Conservation (phyloP, 108 stramenopile species). For the Pseudonitzschia pungens region DNA sequence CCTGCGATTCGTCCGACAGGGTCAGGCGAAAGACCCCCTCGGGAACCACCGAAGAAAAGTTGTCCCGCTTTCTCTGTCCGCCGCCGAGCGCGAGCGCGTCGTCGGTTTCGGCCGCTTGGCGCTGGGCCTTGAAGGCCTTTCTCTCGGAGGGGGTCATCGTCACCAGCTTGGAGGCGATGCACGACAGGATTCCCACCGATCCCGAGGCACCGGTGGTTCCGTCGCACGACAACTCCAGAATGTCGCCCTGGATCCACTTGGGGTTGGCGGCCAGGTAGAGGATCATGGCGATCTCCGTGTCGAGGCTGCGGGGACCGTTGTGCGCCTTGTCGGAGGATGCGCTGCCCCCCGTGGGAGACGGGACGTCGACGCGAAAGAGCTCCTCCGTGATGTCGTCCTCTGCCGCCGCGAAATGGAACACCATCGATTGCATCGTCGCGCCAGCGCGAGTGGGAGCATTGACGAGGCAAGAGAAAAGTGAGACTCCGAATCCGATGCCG, state of each 20-base stretch:
- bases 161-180: conserved; percentile 36
- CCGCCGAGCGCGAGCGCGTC: not conserved
- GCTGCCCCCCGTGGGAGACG: not conserved
- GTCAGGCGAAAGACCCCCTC: conserved; percentile 29
- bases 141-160: not conserved
- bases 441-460: too few species aligned
- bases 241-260: conserved; percentile 32
- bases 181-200: conserved; percentile 29
- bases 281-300: conserved; percentile 30
- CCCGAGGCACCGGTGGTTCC: conserved; percentile 17
- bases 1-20: conserved; percentile 31
- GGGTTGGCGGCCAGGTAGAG: conserved; percentile 48
- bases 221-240: conserved; percentile 40
- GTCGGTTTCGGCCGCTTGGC: not conserved
- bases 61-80: not conserved
- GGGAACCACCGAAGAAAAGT: conserved; percentile 15
- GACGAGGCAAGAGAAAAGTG: too few species aligned
- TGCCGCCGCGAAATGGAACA: too few species aligned
- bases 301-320: conserved; percentile 33
- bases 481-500: too few species aligned
- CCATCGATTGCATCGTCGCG: too few species aligned
- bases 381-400: conserved; percentile 39
- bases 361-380: conserved; percentile 33
- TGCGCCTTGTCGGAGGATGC: not conserved
- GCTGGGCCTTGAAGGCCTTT: not conserved